These are phyloP conservation scores for Suhomyces coccinellae DNA, from an alignment of 1,139 yeast species.

Conservation along the genomic window DNA sequence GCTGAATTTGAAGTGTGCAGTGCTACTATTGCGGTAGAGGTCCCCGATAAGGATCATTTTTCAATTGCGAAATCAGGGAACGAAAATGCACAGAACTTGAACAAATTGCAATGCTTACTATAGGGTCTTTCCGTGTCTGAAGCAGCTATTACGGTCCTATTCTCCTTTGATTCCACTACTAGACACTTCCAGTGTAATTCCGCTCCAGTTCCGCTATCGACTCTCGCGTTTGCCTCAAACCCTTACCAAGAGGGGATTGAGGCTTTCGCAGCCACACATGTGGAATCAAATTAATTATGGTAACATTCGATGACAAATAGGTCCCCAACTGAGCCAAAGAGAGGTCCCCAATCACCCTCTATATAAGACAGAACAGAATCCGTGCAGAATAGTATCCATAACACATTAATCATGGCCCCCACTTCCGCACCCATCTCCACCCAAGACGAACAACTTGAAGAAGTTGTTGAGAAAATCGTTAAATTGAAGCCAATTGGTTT, in stretches of 20 bases:
- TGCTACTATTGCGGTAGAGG: too few relatives aligned
- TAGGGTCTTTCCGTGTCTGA: too few relatives aligned
- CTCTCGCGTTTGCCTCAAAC: too few relatives aligned
- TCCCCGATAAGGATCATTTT: too few relatives aligned
- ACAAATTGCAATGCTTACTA: too few relatives aligned
- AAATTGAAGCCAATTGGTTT: conserved; percentile 14
- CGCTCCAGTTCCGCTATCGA: not conserved
- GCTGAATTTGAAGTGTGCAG: too few relatives aligned
- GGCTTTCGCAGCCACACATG: conserved; percentile 11
- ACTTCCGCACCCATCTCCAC: conserved; percentile 9
- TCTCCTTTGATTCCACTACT: too few relatives aligned
- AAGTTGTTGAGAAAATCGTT: conserved; percentile 14
- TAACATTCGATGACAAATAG: conserved; percentile 1
- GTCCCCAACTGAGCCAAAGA: not conserved
- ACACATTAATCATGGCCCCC: conserved; percentile 14
- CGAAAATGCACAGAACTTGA: too few relatives aligned
- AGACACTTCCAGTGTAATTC: not conserved
- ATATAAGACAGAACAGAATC: not conserved
- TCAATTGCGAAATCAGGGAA: too few relatives aligned
- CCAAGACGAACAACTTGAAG: conserved; percentile 13
- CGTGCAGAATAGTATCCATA: not conserved
- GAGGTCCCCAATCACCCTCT: not conserved
- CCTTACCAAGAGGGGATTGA: not conserved
- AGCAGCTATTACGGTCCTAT: too few relatives aligned
- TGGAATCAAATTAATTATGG: not conserved